Evolutionary conservation across 2,329 filamentous ascomycete species (phyloP), one percentile per base, ranked within the genome.

Genomic region (Bipolaris victoriae): DNA sequence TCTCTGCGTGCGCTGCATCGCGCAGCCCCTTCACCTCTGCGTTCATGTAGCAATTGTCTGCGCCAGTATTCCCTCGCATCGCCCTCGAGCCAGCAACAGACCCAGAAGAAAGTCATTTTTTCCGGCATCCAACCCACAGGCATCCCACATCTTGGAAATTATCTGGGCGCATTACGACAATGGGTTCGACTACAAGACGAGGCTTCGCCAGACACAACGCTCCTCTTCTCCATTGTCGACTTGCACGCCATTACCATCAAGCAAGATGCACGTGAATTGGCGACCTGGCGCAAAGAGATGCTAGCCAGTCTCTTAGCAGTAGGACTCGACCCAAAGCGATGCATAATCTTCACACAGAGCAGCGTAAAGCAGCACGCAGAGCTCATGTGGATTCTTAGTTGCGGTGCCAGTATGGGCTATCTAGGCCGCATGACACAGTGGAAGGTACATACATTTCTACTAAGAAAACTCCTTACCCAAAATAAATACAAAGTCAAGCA

Each of bases 381-480:
- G 77, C 83, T 99, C 62, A 96, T 97, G 90, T 99, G 95, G 95
- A 92, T 98, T 71, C 79, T 99, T 60, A 94, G 91, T 72, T 97
- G 93, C 65, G 90, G 90, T 50, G 91, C 95, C 22, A 94, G 91
- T 5, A 92, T 95, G 77, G 95, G 95, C 37, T 96, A 97, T 77
- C 81, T 99, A n/a, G 90, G 90, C 9, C 84, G 95, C n/a, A 99
- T 99, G 95, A 98, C 95, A 26, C 95, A 98, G 77, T 99, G 95
- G 93, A 99, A 99, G 87, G 92, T 24, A 26, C 7, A 26, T 26
- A 41, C 29, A 24, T 15, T 22, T 22, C 22, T 22, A 3, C 22
- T 5, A 3, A 3, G 3, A 22, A 22, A 22, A 22, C 22, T 5
- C 5, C 22, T 3, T 5, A 22, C 22, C 5, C 22, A 22, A 22